These are phyloP conservation scores for Priceomyces medius DNA, from an alignment of 805 yeast genomes.

Conservation along the genomic window DNA sequence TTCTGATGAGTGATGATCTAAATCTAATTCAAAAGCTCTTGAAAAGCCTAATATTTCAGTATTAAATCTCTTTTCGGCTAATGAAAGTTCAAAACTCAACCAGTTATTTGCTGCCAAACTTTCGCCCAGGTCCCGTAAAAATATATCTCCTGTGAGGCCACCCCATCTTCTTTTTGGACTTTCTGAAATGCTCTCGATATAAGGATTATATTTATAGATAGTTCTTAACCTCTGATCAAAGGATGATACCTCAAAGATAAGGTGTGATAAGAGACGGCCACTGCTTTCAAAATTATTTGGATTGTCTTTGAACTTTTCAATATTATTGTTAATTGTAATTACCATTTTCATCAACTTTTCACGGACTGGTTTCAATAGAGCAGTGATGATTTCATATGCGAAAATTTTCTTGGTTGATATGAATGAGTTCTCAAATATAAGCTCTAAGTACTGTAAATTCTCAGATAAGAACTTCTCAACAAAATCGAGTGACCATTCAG, in stretches of 20 bases:
- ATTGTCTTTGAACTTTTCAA: constrained; percentile 15
- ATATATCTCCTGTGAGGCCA: constrained; percentile 46
- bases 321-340: constrained; percentile 21
- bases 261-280: constrained; percentile 55
- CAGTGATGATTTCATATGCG: constrained; percentile 42
- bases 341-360: constrained; percentile 37
- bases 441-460: constrained; percentile 40
- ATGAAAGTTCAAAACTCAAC: constrained; percentile 52
- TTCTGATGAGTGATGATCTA: constrained; percentile 40
- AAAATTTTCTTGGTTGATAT: constrained; percentile 23
- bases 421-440: constrained; percentile 37
- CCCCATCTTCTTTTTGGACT: constrained; percentile 40
- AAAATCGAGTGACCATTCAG: constrained; percentile 67
- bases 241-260: constrained; percentile 54
- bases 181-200: constrained; percentile 15
- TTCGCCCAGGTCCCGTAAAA: constrained; percentile 34
- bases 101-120: constrained; percentile 37
- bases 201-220: constrained; percentile 48
- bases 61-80: constrained; percentile 51
- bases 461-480: constrained; percentile 42
- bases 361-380: constrained; percentile 47
- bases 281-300: constrained; percentile 28
- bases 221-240: constrained; percentile 54
- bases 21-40: constrained; percentile 58
- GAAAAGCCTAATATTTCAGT: constrained; percentile 47